Conservation (phyloP, 768 basidiomycete species). For the Lactifluus rugatus region DNA sequence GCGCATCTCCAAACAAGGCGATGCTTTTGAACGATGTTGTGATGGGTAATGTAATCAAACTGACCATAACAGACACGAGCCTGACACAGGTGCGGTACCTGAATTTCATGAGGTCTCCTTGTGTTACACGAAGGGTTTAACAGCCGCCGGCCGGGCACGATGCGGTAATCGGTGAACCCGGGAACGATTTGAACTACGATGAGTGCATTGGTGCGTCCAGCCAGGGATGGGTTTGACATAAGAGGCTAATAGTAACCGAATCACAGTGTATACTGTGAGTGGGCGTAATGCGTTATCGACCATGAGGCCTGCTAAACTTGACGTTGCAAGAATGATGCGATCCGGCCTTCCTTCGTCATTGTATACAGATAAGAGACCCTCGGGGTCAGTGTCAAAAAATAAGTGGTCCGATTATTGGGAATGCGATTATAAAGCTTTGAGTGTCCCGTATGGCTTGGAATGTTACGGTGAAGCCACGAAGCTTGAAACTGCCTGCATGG, state of each 20-base stretch:
- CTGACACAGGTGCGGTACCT: slow-evolving; percentile 18
- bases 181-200: slow-evolving; percentile 24
- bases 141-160: slow-evolving; percentile 23
- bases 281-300: not conserved
- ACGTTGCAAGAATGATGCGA: slow-evolving; percentile 22
- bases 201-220: slow-evolving; percentile 22
- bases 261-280: slow-evolving; percentile 20
- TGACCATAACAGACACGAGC: slow-evolving; percentile 1
- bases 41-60: slow-evolving; percentile 20
- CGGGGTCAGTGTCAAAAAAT: not conserved
- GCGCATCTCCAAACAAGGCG: slow-evolving; percentile 15
- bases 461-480: not conserved
- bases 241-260: not conserved
- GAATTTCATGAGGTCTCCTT: not conserved
- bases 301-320: not conserved
- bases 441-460: not conserved
- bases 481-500: not conserved
- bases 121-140: not conserved
- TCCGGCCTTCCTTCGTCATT: slow-evolving; percentile 21
- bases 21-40: slow-evolving; percentile 24
- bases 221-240: not conserved
- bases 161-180: slow-evolving; percentile 23
- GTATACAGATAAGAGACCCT: slow-evolving; percentile 9
- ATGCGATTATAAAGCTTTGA: not conserved
- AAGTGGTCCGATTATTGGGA: not conserved